These are phyloP conservation scores for Quercus tomentella DNA, from an alignment of 331 rosid genomes.

Conservation along the genomic window DNA sequence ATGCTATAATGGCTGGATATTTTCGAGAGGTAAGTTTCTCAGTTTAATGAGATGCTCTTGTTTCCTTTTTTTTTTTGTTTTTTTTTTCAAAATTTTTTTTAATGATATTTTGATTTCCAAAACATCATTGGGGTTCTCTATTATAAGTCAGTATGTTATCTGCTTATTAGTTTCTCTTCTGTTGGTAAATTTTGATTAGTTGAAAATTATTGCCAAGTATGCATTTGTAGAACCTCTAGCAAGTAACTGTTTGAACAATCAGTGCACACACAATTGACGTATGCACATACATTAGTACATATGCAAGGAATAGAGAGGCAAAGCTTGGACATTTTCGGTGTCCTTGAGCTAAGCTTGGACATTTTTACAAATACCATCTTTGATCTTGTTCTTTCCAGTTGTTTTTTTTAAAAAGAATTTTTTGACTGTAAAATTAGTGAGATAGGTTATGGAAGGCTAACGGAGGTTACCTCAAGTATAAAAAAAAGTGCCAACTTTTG, in stretches of 20 bases:
- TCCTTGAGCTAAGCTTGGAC: too few relatives aligned
- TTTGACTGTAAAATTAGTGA: too few relatives aligned
- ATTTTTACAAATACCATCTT: too few relatives aligned
- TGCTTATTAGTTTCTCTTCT: neutral
- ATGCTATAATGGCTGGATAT: constrained; percentile 81
- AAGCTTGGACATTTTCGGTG: neutral
- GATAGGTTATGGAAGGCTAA: too few relatives aligned
- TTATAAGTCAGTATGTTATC: neutral
- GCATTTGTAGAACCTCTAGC: neutral
- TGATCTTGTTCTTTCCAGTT: too few relatives aligned
- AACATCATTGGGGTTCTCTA: constrained; percentile 2
- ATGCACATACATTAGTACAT: neutral
- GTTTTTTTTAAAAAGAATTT: too few relatives aligned
- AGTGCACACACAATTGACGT: neutral
- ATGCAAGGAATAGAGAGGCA: neutral
- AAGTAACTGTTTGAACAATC: neutral
- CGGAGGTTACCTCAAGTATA: too few relatives aligned
- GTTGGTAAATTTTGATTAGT: neutral
- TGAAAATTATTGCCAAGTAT: neutral
- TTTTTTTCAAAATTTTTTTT: too few relatives aligned
- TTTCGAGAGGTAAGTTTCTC: constrained; percentile 69
- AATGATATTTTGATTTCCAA: constrained; percentile 12
- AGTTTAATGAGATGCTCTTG: constrained; percentile 11
- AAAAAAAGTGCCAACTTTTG: too few relatives aligned
- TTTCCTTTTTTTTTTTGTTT: neutral